Evolutionary conservation across 2,329 filamentous ascomycete genomes (phyloP).

Genomic region (Purpureocillium takamizusanense): DNA sequence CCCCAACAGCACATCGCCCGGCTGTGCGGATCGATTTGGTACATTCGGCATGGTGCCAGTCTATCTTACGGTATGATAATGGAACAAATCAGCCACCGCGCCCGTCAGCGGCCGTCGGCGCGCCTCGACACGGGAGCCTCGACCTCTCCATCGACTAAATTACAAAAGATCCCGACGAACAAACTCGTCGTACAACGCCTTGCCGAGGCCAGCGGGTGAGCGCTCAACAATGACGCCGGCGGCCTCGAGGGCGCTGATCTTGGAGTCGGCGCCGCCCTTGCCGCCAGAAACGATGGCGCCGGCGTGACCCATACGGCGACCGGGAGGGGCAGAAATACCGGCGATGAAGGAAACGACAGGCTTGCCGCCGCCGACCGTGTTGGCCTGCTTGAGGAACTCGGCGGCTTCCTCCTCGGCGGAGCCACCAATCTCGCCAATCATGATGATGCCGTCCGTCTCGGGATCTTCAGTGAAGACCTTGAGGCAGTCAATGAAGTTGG

Average conservation of each 20-base stretch:
- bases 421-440: constrained; percentile 99
- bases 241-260: constrained; percentile 88
- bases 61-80: constrained; percentile 10
- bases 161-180: constrained; percentile 93
- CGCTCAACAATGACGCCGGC: constrained; percentile 95
- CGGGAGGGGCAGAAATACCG: constrained; percentile 93
- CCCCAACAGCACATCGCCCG: too few species aligned
- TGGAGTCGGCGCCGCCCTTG: constrained; percentile 96
- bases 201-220: constrained; percentile 84
- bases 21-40: too few species aligned
- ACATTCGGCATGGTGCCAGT: too few species aligned
- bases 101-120: constrained; percentile 7
- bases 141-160: constrained; percentile 13
- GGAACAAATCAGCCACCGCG: constrained; percentile 17
- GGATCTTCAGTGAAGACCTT: constrained; percentile 92
- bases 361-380: constrained; percentile 77
- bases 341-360: constrained; percentile 97
- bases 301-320: constrained; percentile 96
- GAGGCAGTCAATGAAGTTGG: constrained; percentile 99
- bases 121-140: too few species aligned
- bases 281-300: constrained; percentile 96
- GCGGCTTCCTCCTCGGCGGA: constrained; percentile 96
- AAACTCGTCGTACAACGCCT: constrained; percentile 90
- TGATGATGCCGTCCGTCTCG: constrained; percentile 98
- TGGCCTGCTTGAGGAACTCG: constrained; percentile 88